Evolutionary conservation across 768 basidiomycete genomes (phyloP).

Genomic region (Hortiboletus flavorubellus): DNA sequence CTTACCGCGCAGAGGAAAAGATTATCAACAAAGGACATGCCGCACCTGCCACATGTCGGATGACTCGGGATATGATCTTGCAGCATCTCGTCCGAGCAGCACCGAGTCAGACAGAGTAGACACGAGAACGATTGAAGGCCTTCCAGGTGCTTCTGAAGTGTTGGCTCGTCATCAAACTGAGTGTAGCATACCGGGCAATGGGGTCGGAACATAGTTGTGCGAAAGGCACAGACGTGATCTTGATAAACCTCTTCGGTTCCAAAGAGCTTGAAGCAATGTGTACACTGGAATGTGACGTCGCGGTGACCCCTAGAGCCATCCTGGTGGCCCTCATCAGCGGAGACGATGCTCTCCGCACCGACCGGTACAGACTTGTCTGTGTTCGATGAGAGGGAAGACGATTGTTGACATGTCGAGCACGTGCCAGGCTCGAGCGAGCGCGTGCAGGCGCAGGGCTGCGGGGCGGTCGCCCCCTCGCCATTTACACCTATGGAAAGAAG

Average conservation of each 20-base stretch:
- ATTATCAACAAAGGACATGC: conserved; percentile 16
- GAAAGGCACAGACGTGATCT: conserved; percentile 16
- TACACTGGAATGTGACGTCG: conserved; percentile 7
- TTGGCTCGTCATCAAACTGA: conserved; percentile 19
- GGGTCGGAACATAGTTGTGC: conserved; percentile 2
- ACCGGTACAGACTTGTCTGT: background rate
- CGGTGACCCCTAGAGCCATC: background rate
- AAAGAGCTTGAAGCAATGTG: conserved; percentile 15
- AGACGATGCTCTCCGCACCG: background rate
- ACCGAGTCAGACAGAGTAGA: conserved; percentile 17
- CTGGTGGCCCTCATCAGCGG: background rate
- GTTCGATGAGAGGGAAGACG: background rate
- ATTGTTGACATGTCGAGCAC: conserved; percentile 10
- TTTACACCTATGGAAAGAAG: background rate
- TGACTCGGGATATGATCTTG: conserved; percentile 25
- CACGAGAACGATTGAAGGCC: conserved; percentile 14
- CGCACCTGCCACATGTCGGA: conserved; percentile 24
- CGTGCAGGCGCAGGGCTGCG: background rate
- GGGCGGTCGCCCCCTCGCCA: background rate
- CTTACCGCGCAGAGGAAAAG: conserved; percentile 22
- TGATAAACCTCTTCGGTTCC: conserved; percentile 7
- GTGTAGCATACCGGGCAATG: conserved; percentile 24
- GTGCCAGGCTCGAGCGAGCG: background rate
- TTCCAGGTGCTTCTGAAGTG: conserved; percentile 19
- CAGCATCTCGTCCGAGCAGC: conserved; percentile 25